Evolutionary conservation across 2,329 filamentous ascomycete genomes (phyloP).

Genomic region (Venturia carpophila): DNA sequence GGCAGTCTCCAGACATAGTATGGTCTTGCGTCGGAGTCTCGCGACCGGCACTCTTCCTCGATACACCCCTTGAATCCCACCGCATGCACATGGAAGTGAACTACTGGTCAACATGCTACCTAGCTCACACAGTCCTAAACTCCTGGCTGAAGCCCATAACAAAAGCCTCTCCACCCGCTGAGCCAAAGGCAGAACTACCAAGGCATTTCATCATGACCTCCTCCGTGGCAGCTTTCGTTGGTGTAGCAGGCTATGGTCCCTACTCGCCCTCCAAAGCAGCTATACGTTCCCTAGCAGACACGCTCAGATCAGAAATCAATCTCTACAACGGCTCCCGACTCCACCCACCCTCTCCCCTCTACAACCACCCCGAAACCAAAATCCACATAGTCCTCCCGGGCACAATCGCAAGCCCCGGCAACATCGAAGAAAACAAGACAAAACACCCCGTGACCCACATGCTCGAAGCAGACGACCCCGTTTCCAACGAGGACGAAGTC

Average conservation of each 20-base stretch:
- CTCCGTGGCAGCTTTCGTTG: slow-evolving; percentile 65
- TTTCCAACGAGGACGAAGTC: slow-evolving; percentile 70
- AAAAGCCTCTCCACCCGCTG: slow-evolving; percentile 22
- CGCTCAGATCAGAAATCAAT: slow-evolving; percentile 72
- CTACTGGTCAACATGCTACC: slow-evolving; percentile 79
- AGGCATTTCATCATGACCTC: slow-evolving; percentile 85
- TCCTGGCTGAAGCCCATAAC: slow-evolving; percentile 56
- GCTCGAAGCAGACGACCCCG: slow-evolving; percentile 74
- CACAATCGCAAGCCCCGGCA: slow-evolving; percentile 69
- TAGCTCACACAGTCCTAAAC: slow-evolving; percentile 70
- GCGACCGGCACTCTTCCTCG: slow-evolving; percentile 67
- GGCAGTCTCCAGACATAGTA: slow-evolving; percentile 67
- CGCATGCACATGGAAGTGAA: slow-evolving; percentile 84
- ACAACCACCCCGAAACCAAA: slow-evolving; percentile 55
- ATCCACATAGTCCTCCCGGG: slow-evolving; percentile 79
- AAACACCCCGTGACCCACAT: slow-evolving; percentile 76
- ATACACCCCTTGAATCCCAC: slow-evolving; percentile 59
- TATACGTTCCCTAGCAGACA: slow-evolving; percentile 73
- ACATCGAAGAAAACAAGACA: slow-evolving; percentile 63
- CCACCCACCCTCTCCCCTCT: slow-evolving; percentile 34
- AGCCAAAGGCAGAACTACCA: slow-evolving; percentile 38
- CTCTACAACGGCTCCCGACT: slow-evolving; percentile 65
- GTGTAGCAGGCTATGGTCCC: slow-evolving; percentile 71
- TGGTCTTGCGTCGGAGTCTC: slow-evolving; percentile 82
- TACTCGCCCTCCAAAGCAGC: slow-evolving; percentile 84